Evolutionary conservation across 2,329 filamentous ascomycete species (phyloP), one percentile per base, ranked within the genome.

Genomic region (Arthroderma uncinatum): DNA sequence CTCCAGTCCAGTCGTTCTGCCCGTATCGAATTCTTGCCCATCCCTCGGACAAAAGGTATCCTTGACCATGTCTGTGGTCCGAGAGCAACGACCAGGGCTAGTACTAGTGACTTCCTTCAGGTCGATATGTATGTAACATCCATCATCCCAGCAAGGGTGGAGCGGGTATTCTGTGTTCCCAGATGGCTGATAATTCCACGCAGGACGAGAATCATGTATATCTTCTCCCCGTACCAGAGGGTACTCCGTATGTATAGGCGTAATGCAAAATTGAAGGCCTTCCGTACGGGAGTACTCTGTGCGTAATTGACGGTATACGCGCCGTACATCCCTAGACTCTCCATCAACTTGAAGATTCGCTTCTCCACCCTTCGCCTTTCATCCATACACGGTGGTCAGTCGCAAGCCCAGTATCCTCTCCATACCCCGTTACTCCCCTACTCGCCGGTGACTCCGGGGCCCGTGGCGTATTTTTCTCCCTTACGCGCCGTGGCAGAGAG

Each of bases 121-220:
- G 9, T 44, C 19, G 12, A 4, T 19, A 19, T 23, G 40, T 33
- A 12, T 30, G 25, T 50, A 50, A 50, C 44, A 50, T 30, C 23
- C 25, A 7, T 48, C 16, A 19, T 30, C 25, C 44, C 14, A 50
- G 12, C 44, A 50, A 50, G 44, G 44, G 44, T 30, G 28, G 44
- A 50, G 44, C 44, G 44, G 44, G 28, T 50, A 50, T 50, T 30
- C 44, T 50, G 44, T 50, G 23, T 50, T 50, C 44, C 28, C 44
- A 50, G 44, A 30, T 7, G 8, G 23, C 25, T 50, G 44, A 33
- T 50, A 50, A 30, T 50, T 50, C 44, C 44, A 50, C 44, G 44
- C 14, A 28, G 44, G 16, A 6, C 9, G 9, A 23, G 39, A 19
- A 23, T 14, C n/a, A n/a, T n/a, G n/a, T n/a, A n/a, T n/a, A n/a